phyloP scores from a whole-genome alignment of 2,329 filamentous ascomycete species.

The Aspergillus sp. region DNA sequence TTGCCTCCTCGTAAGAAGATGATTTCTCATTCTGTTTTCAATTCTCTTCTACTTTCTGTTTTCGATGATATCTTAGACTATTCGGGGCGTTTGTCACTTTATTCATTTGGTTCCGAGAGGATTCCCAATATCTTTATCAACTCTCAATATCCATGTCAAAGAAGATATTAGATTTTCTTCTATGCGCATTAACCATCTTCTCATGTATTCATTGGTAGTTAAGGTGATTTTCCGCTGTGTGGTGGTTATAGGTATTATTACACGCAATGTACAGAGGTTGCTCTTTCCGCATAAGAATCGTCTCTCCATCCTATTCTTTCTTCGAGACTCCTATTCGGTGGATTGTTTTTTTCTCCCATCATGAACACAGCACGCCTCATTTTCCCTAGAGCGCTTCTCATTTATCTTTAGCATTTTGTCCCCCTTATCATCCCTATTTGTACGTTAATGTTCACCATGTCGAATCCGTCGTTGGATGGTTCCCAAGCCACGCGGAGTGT shows the following conservation, averaged over 20 bases:
- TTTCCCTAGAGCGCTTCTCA: neutral
- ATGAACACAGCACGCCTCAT: no score
- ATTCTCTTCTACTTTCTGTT: neutral
- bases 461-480: neutral
- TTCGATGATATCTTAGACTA: slow-evolving; percentile 1
- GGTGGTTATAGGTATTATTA: no score
- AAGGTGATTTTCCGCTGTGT: no score
- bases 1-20: neutral
- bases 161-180: neutral
- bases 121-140: neutral
- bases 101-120: neutral
- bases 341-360: no score
- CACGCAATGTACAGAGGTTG: no score
- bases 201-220: neutral
- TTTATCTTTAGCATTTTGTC: neutral
- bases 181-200: neutral
- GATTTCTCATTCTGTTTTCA: neutral
- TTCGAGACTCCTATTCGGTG: neutral
- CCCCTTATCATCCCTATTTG: neutral
- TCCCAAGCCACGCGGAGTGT: neutral
- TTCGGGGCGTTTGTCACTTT: neutral
- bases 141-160: neutral
- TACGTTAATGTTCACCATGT: neutral
- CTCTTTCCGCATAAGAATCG: no score
- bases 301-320: no score